These are phyloP conservation scores for Plectosphaerella sp. DNA, from an alignment of 2,329 filamentous ascomycete genomes.

Conservation along the genomic window DNA sequence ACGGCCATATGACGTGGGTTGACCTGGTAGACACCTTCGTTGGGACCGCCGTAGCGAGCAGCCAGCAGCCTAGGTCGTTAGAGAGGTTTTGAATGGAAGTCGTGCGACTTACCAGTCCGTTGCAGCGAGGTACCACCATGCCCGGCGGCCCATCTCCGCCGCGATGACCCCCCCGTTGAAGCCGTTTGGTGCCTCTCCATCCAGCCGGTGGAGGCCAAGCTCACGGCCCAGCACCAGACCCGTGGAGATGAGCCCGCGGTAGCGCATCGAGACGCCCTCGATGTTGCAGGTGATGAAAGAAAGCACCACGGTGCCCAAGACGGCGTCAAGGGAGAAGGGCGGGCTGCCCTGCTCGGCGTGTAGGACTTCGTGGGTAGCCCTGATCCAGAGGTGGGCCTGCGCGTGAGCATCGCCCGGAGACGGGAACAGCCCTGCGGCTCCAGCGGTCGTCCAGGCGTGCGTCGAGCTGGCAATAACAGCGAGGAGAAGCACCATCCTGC, in stretches of 20 bases:
- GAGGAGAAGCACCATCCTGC: conserved; percentile 23
- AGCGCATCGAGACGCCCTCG: conserved; percentile 18
- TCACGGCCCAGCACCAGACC: conserved; percentile 9
- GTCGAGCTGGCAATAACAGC: conserved; percentile 25
- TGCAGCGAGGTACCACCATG: conserved; percentile 36
- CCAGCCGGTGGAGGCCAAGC: conserved; percentile 28
- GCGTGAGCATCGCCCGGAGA: conserved; percentile 1
- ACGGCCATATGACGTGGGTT: conserved; percentile 34
- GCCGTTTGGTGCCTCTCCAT: conserved; percentile 16
- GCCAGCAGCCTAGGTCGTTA: conserved; percentile 24
- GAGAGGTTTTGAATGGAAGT: neutral
- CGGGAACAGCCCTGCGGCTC: neutral
- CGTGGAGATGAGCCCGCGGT: conserved; percentile 13
- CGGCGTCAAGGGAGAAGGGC: conserved; percentile 12
- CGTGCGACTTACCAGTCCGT: conserved; percentile 32
- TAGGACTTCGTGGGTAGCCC: conserved; percentile 3
- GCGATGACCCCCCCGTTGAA: conserved; percentile 16
- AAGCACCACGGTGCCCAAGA: conserved; percentile 20
- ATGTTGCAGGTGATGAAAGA: conserved; percentile 20
- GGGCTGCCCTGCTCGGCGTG: neutral
- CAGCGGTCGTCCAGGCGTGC: conserved; percentile 20
- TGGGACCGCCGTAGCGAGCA: conserved; percentile 31
- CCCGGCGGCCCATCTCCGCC: conserved; percentile 30
- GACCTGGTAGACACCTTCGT: conserved; percentile 37
- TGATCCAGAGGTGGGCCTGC: conserved; percentile 6